Base-by-base conservation (phyloP, 2,329 filamentous ascomycete species). In the Claviceps humidiphila region DNA sequence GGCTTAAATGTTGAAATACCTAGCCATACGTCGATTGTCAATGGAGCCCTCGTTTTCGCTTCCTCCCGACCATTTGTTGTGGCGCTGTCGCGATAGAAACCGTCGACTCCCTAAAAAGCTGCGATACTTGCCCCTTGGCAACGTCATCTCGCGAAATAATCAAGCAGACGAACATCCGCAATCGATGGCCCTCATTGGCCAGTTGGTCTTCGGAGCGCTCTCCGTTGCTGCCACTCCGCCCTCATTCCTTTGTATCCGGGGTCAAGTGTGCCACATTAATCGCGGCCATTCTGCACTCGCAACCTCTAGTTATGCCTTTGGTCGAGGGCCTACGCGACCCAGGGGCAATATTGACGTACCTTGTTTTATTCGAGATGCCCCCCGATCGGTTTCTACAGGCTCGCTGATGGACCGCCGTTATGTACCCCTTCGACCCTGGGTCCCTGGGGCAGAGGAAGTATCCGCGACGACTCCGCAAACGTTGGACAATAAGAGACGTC, bases 401-500 rank as follows among this genome's bases (percentile, higher is more conserved):
- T 20, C 34, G 17, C 26, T 47, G 24, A 53, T 53, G 51, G 51
- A 53, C 13, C 51, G 51, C 3, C 51, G 37, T n/a, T 53, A 53
- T 26, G 47, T 50, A n/a, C 47, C 47, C 8, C 38, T 53, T 14
- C 41, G 51, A 8, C 51, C 46, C 5, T 46, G 34, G 47, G 47
- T 42, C 24, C 44, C 51, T 7, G 26, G 26, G n/a, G 43, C 41
- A 11, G 34, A 37, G 17, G 41, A 20, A 22, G 9, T 22, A 4
- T 37, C 22, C 14, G 6, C 37, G 11, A 5, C 16, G 22, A n/a
- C 34, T 16, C 20, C 34, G n/a, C 45, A 49, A 30, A 17, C 43
- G 17, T 40, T 39, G 24, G 44, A 50, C 40, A 16, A 40, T 20
- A 61, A 60, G 42, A 54, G 54, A 40, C 60, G 58, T 26, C 58